These are phyloP conservation scores for Colletotrichum kahawae DNA, from an alignment of 2,329 filamentous ascomycete species.

Conservation along the genomic window DNA sequence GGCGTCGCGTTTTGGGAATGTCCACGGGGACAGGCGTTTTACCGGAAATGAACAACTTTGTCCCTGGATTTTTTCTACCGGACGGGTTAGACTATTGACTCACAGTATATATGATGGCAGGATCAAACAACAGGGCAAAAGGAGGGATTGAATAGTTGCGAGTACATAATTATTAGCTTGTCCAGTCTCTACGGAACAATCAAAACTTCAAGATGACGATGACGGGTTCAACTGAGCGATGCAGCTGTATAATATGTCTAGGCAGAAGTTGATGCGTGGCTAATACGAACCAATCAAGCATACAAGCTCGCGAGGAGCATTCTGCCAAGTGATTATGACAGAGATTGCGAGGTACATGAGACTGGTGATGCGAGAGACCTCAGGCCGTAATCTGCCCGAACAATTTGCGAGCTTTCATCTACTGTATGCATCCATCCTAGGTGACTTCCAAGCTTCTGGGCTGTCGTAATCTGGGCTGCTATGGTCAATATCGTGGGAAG, in stretches of 20 bases:
- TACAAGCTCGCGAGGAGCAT: too few species aligned
- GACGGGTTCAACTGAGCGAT: neutral
- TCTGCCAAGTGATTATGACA: too few species aligned
- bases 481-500: too few species aligned
- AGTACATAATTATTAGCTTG: constrained; percentile 5
- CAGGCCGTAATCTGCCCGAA: too few species aligned
- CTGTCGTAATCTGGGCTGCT: too few species aligned
- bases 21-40: constrained; percentile 8
- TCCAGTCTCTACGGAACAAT: neutral
- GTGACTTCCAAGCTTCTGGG: too few species aligned
- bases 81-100: neutral
- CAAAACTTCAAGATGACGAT: neutral
- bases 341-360: too few species aligned
- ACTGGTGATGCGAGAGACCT: too few species aligned
- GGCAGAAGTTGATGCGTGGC: too few species aligned
- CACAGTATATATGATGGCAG: constrained; percentile 16
- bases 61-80: neutral
- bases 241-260: neutral
- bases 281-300: too few species aligned
- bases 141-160: neutral
- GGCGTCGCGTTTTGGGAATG: constrained; percentile 5
- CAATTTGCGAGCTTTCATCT: too few species aligned
- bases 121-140: neutral
- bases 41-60: neutral
- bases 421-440: too few species aligned